Evolutionary conservation across 106 monocot species (phyloP), one percentile per base, ranked within the genome.

Genomic region (Dendrobium catenatum): DNA sequence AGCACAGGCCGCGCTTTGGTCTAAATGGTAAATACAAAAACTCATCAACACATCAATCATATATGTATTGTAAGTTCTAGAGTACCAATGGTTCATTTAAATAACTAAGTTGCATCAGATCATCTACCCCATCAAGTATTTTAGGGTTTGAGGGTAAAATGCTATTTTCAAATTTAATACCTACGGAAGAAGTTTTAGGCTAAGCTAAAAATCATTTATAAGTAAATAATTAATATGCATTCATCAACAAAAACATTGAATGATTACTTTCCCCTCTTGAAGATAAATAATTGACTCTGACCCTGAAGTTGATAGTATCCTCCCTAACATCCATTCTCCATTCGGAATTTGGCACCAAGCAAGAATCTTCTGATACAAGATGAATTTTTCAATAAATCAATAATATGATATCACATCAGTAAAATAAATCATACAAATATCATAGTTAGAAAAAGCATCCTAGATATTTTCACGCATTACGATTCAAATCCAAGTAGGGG

Each of bases 311-410:
- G 94, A 89, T 47, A 95, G 73, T 80, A 98, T 82, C 55, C 68
- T 93, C 26, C 94, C 91, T 56, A 98, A 80, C 68, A 84, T 85
- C 97, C 97, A 98, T 47, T 93, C 86, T 79, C 97, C 94, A 91
- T 87, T 86, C 19, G 85, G 51, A 86, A 98, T 90, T 79, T 81
- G 89, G 72, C 84, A 93, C 92, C 94, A 98, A 80, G 88, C 89
- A 82, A 87, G 88, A 82, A 86, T 79, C 80, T 92, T 93, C 97
- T 98, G 87, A 88, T 88, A 70, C 76, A 87, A 89, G 31, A 85
- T 83, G 58, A 77, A 86, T 79, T 48, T 26, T 20, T 76, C 24
- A 73, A 73, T 42, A 19, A 74, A 18, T 11, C 4, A 29, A 20
- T 18, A 74, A 26, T 47, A 78, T 78, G 68, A 43, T 29, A 61